These are phyloP conservation scores for Leccinum ponderosum DNA, from an alignment of 1,284 basidiomycete genomes.

Conservation along the genomic window DNA sequence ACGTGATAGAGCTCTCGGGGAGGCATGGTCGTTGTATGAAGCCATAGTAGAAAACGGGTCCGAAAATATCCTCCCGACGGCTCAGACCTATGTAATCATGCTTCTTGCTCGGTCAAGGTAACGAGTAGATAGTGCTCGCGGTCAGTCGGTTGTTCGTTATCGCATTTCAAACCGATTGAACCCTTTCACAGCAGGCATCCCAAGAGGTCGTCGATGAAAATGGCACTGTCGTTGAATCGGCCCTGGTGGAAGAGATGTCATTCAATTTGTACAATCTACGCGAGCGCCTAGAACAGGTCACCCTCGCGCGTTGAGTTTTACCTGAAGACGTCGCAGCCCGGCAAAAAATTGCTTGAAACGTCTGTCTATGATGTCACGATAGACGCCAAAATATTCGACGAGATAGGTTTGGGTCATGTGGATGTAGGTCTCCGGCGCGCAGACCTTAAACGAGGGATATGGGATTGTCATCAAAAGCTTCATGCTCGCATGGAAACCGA, in stretches of 20 bases:
- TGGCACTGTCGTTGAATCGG: no score
- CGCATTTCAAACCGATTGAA: no score
- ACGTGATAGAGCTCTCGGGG: conserved; percentile 43
- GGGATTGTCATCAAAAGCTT: conserved; percentile 80
- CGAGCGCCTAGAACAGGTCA: no score
- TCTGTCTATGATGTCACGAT: conserved; percentile 87
- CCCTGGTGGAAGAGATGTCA: no score
- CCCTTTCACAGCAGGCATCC: no score
- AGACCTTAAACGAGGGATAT: conserved; percentile 82
- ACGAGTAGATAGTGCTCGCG: conserved; percentile 13
- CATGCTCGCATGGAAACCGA: conserved; percentile 55
- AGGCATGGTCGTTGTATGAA: conserved; percentile 58
- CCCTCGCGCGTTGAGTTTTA: no score
- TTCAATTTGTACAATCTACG: no score
- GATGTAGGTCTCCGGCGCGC: conserved; percentile 50
- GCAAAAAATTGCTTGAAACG: conserved; percentile 61
- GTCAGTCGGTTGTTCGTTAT: no score
- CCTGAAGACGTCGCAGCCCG: no score
- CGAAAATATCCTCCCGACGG: conserved; percentile 52
- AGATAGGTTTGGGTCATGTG: conserved; percentile 54
- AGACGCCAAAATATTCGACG: conserved; percentile 61
- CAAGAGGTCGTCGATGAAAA: no score
- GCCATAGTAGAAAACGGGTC: conserved; percentile 51
- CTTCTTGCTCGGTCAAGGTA: conserved; percentile 57
- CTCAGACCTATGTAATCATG: conserved; percentile 68